phyloP scores from a whole-genome alignment of 1,284 basidiomycete species.

The Somion occarium region DNA sequence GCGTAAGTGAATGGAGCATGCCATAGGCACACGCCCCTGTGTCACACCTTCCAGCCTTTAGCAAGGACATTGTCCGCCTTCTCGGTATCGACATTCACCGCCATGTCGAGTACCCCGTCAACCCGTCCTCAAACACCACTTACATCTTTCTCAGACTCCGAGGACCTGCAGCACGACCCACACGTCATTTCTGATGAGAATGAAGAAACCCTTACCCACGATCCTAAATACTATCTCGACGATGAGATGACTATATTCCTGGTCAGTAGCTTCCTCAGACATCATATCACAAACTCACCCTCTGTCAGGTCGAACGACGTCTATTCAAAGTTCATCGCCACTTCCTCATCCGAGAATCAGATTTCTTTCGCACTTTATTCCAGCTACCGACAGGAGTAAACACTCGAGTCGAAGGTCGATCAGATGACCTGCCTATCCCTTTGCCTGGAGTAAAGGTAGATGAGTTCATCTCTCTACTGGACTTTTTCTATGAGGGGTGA shows the following conservation, averaged over 20 bases:
- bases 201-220: no score
- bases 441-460: constrained; percentile 10
- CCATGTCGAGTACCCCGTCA: no score
- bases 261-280: constrained; percentile 14
- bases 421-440: constrained; percentile 9
- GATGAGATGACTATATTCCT: constrained; percentile 23
- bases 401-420: constrained; percentile 9
- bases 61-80: no score
- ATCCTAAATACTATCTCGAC: constrained; percentile 8
- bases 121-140: no score
- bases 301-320: constrained; percentile 23
- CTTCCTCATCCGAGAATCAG: constrained; percentile 28
- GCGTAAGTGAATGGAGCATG: no score
- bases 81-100: no score
- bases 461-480: constrained; percentile 11
- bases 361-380: constrained; percentile 29
- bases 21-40: no score
- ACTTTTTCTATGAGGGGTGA: constrained; percentile 14
- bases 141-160: no score
- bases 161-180: no score
- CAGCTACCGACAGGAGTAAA: constrained; percentile 5
- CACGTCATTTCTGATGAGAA: no score
- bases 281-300: no score
- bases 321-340: constrained; percentile 30
- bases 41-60: no score